phyloP scores from a whole-genome alignment of 805 yeast species.

The Cyberlindnera euphorbiiphila region DNA sequence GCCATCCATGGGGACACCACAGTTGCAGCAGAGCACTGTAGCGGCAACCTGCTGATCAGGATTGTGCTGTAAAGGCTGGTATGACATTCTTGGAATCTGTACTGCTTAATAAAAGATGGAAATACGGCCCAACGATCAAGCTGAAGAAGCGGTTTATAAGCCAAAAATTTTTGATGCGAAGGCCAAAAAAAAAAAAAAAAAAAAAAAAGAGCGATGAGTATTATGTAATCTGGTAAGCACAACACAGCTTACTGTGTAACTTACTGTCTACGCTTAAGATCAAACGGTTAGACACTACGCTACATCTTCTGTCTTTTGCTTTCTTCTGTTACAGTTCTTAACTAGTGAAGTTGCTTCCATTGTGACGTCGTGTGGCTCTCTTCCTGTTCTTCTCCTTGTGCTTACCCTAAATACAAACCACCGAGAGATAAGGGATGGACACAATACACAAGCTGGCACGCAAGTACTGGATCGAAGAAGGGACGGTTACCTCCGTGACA shows the following conservation, averaged over 20 bases:
- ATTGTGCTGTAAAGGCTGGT: slow-evolving; percentile 34
- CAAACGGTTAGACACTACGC: too few species aligned
- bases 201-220: slow-evolving; percentile 3
- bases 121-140: too few species aligned
- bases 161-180: slow-evolving; percentile 1
- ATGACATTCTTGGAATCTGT: slow-evolving; percentile 34
- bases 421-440: not conserved
- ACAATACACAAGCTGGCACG: not conserved
- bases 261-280: too few species aligned
- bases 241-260: too few species aligned
- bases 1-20: slow-evolving; percentile 98
- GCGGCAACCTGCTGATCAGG: slow-evolving; percentile 46
- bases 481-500: slow-evolving; percentile 12
- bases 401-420: too few species aligned
- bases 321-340: not conserved
- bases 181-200: slow-evolving; percentile 2
- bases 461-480: slow-evolving; percentile 7
- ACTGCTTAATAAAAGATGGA: too few species aligned
- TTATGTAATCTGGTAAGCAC: slow-evolving; percentile 4
- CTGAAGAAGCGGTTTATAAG: not conserved
- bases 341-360: too few species aligned
- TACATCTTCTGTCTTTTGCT: too few species aligned
- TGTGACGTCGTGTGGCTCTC: too few species aligned
- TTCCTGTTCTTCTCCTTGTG: too few species aligned
- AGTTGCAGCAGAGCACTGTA: slow-evolving; percentile 94